Conservation (phyloP, 495 filamentous ascomycete species). For the Daldinia childiae region DNA sequence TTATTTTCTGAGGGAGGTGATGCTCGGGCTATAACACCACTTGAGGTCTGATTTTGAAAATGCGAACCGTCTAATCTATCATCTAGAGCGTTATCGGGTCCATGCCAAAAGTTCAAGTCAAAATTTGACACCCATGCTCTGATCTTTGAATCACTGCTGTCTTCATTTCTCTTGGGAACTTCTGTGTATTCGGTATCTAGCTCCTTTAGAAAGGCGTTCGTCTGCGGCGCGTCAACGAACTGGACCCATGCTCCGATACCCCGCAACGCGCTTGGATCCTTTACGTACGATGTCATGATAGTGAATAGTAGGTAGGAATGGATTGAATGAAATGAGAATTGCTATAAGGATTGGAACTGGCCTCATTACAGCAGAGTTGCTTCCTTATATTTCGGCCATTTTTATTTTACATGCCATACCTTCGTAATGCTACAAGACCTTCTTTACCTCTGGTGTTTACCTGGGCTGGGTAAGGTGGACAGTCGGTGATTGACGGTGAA, state of each 20-base stretch:
- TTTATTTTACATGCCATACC: neutral
- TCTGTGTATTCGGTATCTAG: slow-evolving; percentile 2
- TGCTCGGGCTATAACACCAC: neutral
- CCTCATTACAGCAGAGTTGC: neutral
- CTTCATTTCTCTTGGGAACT: neutral
- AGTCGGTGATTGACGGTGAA: slow-evolving; percentile 23
- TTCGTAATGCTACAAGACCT: slow-evolving; percentile 1
- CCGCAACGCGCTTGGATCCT: slow-evolving; percentile 12
- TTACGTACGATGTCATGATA: slow-evolving; percentile 14
- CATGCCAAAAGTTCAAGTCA: slow-evolving; percentile 27
- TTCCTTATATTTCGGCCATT: slow-evolving; percentile 14
- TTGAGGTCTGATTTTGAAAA: slow-evolving; percentile 1
- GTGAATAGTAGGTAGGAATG: neutral
- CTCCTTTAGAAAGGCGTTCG: neutral
- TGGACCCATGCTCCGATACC: slow-evolving; percentile 30
- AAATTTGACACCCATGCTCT: slow-evolving; percentile 31
- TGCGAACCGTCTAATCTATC: neutral
- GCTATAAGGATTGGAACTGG: neutral
- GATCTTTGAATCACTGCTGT: neutral
- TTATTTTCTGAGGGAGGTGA: neutral
- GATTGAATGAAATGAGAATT: neutral
- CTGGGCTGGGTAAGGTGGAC: slow-evolving; percentile 29
- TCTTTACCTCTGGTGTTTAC: slow-evolving; percentile 1
- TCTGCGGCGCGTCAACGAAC: neutral
- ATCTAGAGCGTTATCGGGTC: neutral